A percentile compares a stretch with the other conserved stretches of the same genome.
Conservation (phyloP, 805 yeast genomes). For the Cyberlindnera suaveolens region DNA sequence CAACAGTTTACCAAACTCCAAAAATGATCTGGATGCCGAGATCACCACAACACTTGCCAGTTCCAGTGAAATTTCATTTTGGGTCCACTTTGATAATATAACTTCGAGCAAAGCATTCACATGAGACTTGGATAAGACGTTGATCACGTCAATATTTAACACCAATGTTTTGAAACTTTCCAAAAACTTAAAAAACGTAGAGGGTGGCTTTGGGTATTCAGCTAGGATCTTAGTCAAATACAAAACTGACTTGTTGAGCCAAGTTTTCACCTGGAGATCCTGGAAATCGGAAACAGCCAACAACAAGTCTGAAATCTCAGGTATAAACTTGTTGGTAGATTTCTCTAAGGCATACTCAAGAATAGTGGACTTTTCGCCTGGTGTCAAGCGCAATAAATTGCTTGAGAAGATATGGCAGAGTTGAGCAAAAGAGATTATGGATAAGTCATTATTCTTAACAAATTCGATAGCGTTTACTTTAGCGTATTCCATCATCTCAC, state of each 20-base stretch:
- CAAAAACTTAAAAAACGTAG: constrained; percentile 29
- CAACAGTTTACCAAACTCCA: constrained; percentile 45
- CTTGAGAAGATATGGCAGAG: constrained; percentile 23
- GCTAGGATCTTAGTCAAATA: constrained; percentile 62
- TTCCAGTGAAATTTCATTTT: constrained; percentile 34
- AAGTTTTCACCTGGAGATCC: constrained; percentile 26
- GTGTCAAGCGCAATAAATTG: constrained; percentile 3
- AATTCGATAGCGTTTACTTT: constrained; percentile 11
- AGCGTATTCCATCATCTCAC: constrained; percentile 2
- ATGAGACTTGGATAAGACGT: constrained; percentile 36
- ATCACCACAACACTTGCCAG: constrained; percentile 37
- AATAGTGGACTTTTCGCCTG: constrained; percentile 20
- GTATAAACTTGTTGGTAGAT: constrained; percentile 25
- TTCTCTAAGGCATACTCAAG: constrained; percentile 25
- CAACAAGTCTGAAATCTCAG: constrained; percentile 25
- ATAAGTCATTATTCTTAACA: constrained; percentile 25
- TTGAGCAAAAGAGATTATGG: constrained; percentile 25
- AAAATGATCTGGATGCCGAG: constrained; percentile 28
- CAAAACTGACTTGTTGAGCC: constrained; percentile 55
- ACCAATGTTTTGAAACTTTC: constrained; percentile 28
- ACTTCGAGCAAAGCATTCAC: constrained; percentile 64
- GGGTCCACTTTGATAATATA: constrained; percentile 45
- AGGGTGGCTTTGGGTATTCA: constrained; percentile 31
- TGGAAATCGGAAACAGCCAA: constrained; percentile 3
- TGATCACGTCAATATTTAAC: constrained; percentile 28